Evolutionary conservation across 495 filamentous ascomycete genomes (phyloP), one percentile per base, ranked within the genome.

Genomic region (Penicillium cataractarum): DNA sequence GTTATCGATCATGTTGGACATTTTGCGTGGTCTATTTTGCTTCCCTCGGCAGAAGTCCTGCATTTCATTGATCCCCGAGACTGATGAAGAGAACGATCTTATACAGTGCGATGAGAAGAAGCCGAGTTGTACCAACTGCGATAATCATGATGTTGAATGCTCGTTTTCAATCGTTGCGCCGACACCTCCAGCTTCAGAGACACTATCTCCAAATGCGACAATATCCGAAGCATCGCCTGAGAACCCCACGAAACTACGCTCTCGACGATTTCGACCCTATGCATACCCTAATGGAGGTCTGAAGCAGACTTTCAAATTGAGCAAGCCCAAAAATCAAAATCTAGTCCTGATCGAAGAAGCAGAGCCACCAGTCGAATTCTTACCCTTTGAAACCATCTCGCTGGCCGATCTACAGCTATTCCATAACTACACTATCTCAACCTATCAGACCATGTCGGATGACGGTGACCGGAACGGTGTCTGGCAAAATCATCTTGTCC

Each of bases 401-500:
- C 50, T 79, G 7, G 42, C 69, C 3, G 74, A 76, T 42, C 63
- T 80, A 13, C 66, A 72, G n/a, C 69, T 80, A 3, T 71, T 80
- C 48, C 76, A 80, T 51, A 66, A 80, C 48, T 80, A 71, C 49
- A 68, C 64, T 6, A 73, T 74, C 15, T 66, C 66, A 35, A 77
- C 78, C 4, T 75, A 69, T 50, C 53, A 37, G 33, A 80, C 76
- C 15, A 59, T 79, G 46, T 60, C 60, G 17, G 69, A 72, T 27
- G 59, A 67, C 15, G 19, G 37, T 32, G 63, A 70, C 13, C 64
- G 65, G 7, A 54, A 64, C 15, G 42, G 72, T 0, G 19, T 84
- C 17, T 83, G 79, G 78, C 70, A 74, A 33, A 57, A 66, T 6
- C 73, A 76, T 37, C 52, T 81, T n/a, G 73, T 74, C 2, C 66